Conservation (phyloP, 768 basidiomycete species). For the Serendipita sp. region DNA sequence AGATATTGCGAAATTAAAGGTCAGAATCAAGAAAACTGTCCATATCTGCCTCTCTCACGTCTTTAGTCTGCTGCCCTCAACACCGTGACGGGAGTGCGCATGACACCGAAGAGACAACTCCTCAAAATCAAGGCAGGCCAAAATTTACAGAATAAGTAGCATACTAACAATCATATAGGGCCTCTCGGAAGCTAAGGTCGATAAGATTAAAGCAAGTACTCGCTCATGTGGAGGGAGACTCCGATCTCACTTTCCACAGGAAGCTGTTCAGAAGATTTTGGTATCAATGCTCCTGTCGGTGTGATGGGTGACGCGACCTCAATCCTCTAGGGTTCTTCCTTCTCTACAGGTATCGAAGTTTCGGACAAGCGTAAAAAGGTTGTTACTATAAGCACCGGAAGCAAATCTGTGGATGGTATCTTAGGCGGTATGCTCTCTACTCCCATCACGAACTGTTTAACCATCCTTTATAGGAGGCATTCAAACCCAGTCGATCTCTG, state of each 20-base stretch:
- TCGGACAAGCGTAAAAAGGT: slow-evolving; percentile 74
- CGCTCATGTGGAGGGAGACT: not conserved
- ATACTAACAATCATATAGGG: slow-evolving; percentile 34
- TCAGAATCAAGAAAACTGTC: slow-evolving; percentile 17
- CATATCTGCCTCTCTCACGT: not conserved
- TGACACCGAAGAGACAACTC: slow-evolving; percentile 80
- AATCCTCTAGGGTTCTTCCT: slow-evolving; percentile 60
- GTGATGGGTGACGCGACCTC: not conserved
- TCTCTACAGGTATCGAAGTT: slow-evolving; percentile 83
- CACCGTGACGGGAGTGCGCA: slow-evolving; percentile 74
- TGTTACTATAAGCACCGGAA: slow-evolving; percentile 75
- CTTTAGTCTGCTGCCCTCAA: slow-evolving; percentile 60
- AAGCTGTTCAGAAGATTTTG: slow-evolving; percentile 77
- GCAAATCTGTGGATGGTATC: slow-evolving; percentile 78
- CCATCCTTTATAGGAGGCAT: slow-evolving; percentile 45
- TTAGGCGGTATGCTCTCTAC: slow-evolving; percentile 50
- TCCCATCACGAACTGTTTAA: not conserved
- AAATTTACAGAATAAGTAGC: not conserved
- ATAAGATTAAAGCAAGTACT: slow-evolving; percentile 71
- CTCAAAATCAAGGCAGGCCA: slow-evolving; percentile 74
- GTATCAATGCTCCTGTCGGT: slow-evolving; percentile 26
- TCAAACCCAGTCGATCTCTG: slow-evolving; percentile 85
- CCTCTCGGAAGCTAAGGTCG: slow-evolving; percentile 92
- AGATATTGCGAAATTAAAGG: slow-evolving; percentile 89
- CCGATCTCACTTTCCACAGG: slow-evolving; percentile 28